Percentiles rank a stretch among this genome's conserved stretches.
phyloP scores from a whole-genome alignment of 1,284 basidiomycete genomes.

The Ceratobasidium sp. region DNA sequence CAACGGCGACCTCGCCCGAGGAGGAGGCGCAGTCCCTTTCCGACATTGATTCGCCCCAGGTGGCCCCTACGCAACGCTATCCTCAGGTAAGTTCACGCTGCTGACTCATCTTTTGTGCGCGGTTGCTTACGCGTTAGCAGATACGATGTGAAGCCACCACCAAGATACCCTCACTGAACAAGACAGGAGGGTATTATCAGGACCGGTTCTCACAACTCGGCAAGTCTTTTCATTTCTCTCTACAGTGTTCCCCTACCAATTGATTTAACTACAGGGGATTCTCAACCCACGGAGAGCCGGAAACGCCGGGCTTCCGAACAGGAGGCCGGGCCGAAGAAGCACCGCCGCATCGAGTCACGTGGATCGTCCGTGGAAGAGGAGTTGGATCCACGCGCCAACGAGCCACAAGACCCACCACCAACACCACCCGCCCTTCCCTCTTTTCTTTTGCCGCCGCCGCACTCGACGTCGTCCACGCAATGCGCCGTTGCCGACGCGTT shows the following conservation, averaged over 20 bases:
- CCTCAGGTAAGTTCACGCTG: neutral
- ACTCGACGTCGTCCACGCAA: neutral
- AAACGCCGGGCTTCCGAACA: too few relatives aligned
- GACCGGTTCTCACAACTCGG: neutral
- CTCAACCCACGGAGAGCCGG: too few relatives aligned
- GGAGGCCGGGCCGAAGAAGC: neutral
- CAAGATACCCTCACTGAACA: conserved; percentile 2
- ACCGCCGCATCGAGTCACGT: neutral
- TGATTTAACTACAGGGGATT: too few relatives aligned
- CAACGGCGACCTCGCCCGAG: neutral
- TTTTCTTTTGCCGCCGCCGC: neutral
- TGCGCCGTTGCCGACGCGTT: neutral
- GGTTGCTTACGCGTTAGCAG: neutral
- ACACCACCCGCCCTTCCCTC: neutral
- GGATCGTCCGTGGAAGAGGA: too few relatives aligned
- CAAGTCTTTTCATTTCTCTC: neutral
- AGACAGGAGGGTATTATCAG: neutral
- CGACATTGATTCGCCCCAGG: neutral
- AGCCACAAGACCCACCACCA: neutral
- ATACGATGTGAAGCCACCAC: neutral
- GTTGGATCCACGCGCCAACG: neutral
- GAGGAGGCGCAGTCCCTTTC: neutral
- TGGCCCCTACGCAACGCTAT: neutral
- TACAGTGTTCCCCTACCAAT: too few relatives aligned
- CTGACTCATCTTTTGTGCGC: neutral